phyloP scores from a whole-genome alignment of 2,329 filamentous ascomycete genomes.

The Penicillium frequentans region DNA sequence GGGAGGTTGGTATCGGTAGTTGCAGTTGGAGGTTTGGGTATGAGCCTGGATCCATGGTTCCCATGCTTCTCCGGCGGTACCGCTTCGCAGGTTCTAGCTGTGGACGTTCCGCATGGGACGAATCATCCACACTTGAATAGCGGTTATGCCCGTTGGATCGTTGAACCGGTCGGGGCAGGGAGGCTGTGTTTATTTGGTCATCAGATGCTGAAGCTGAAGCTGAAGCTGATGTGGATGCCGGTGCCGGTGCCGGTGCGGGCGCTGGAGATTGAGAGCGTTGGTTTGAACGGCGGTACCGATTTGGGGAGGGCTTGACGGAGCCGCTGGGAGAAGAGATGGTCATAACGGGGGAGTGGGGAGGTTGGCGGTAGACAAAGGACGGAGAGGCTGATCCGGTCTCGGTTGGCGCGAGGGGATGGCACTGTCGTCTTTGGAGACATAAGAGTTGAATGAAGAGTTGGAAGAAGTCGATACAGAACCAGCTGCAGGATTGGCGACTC shows the following conservation, averaged over 20 bases:
- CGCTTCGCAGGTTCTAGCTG: slow-evolving; percentile 70
- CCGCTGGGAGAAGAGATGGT: slow-evolving; percentile 50
- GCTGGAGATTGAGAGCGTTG: slow-evolving; percentile 38
- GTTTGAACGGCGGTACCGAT: slow-evolving; percentile 75
- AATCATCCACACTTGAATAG: slow-evolving; percentile 68
- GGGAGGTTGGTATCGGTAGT: slow-evolving; percentile 33
- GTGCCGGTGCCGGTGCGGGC: background rate
- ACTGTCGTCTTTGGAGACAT: slow-evolving; percentile 52
- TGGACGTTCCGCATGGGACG: slow-evolving; percentile 54
- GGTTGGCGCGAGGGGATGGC: slow-evolving; percentile 42
- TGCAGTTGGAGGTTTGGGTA: slow-evolving; percentile 37
- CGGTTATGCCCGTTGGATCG: slow-evolving; percentile 54
- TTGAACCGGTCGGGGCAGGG: slow-evolving; percentile 34
- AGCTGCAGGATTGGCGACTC: slow-evolving; percentile 49
- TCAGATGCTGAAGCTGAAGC: slow-evolving; percentile 30
- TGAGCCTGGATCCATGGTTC: slow-evolving; percentile 57
- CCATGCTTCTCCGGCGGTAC: slow-evolving; percentile 80
- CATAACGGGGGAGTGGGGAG: slow-evolving; percentile 55
- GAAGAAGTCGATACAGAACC: slow-evolving; percentile 57
- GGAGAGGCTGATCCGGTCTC: slow-evolving; percentile 36
- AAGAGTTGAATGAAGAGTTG: slow-evolving; percentile 47
- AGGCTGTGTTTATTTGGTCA: slow-evolving; percentile 39
- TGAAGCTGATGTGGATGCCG: slow-evolving; percentile 1
- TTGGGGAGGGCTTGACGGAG: slow-evolving; percentile 66
- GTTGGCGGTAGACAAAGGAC: slow-evolving; percentile 50